Percentiles rank a stretch among this genome's conserved stretches.
These are phyloP conservation scores for Cladosporium sp. DNA, from an alignment of 2,329 filamentous ascomycete genomes.

Conservation along the genomic window DNA sequence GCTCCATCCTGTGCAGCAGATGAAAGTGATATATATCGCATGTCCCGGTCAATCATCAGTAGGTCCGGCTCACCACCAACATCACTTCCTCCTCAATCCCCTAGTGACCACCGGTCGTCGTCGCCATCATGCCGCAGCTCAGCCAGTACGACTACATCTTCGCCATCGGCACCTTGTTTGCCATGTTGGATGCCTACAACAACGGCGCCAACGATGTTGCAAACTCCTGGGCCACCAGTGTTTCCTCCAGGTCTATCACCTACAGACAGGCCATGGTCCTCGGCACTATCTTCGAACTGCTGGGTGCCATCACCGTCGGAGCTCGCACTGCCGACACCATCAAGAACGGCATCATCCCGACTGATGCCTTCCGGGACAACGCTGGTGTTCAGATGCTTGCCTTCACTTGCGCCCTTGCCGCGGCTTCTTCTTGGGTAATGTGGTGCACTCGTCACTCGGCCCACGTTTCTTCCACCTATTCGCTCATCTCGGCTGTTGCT, in stretches of 20 bases:
- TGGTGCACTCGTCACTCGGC: conserved; percentile 52
- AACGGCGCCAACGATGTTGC: conserved; percentile 54
- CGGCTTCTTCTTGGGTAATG: conserved; percentile 55
- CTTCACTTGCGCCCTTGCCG: conserved; percentile 45
- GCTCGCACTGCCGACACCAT: conserved; percentile 58
- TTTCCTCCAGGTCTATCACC: conserved; percentile 49
- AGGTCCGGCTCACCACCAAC: conserved; percentile 1
- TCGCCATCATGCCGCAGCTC: conserved; percentile 33
- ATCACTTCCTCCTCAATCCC: background rate
- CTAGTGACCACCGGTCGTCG: conserved; percentile 11
- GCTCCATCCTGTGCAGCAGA: background rate
- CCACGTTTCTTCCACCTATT: conserved; percentile 60
- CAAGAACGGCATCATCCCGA: conserved; percentile 55
- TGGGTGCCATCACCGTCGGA: conserved; percentile 51
- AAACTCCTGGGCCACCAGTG: conserved; percentile 52
- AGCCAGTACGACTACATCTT: conserved; percentile 61
- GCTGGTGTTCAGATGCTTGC: conserved; percentile 40
- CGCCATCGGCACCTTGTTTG: conserved; percentile 61
- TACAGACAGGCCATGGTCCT: conserved; percentile 50
- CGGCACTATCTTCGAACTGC: conserved; percentile 47
- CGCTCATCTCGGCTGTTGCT: conserved; percentile 56
- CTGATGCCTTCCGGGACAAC: conserved; percentile 42
- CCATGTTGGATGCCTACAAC: conserved; percentile 64
- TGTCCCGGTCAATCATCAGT: too few relatives aligned
- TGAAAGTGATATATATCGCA: background rate